Percentiles rank a stretch among this genome's conserved stretches.
Evolutionary conservation across 2,329 filamentous ascomycete genomes (phyloP).

Genomic region (Cercospora brassicicola): DNA sequence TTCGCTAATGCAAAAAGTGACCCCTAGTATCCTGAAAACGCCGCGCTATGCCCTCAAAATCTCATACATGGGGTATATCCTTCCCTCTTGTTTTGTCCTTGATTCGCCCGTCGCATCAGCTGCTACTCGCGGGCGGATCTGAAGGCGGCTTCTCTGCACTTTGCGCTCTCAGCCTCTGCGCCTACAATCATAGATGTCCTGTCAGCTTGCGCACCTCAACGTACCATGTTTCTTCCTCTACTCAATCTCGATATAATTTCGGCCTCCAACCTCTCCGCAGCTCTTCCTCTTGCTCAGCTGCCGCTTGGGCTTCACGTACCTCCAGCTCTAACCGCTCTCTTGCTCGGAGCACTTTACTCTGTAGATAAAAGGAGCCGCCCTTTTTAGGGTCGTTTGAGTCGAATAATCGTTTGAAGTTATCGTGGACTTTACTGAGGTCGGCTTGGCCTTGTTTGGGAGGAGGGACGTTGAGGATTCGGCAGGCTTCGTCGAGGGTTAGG

Average conservation of each 20-base stretch:
- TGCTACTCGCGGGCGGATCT: slow-evolving; percentile 13
- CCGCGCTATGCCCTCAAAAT: slow-evolving; percentile 34
- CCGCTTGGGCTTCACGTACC: slow-evolving; percentile 69
- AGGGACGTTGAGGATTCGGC: slow-evolving; percentile 94
- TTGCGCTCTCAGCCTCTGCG: slow-evolving; percentile 34
- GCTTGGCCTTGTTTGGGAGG: slow-evolving; percentile 76
- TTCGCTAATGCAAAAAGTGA: slow-evolving; percentile 17
- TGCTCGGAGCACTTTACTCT: slow-evolving; percentile 92
- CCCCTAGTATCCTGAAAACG: slow-evolving; percentile 23
- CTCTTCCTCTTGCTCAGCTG: slow-evolving; percentile 73
- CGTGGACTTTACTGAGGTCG: slow-evolving; percentile 75
- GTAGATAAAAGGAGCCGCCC: slow-evolving; percentile 95
- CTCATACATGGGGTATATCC: slow-evolving; percentile 15
- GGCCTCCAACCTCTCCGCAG: slow-evolving; percentile 86
- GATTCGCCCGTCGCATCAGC: not conserved
- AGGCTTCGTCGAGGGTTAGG: slow-evolving; percentile 93
- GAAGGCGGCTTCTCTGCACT: slow-evolving; percentile 22
- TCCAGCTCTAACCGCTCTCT: slow-evolving; percentile 91
- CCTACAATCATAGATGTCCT: slow-evolving; percentile 23
- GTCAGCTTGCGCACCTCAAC: slow-evolving; percentile 27
- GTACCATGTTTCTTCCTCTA: slow-evolving; percentile 3
- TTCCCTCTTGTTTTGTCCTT: slow-evolving; percentile 2
- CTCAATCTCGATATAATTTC: slow-evolving; percentile 85
- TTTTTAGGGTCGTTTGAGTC: slow-evolving; percentile 93
- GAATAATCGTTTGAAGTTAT: slow-evolving; percentile 90